Percentiles rank a stretch among this genome's conserved stretches.
Evolutionary conservation across 2,329 filamentous ascomycete genomes (phyloP).

Genomic region (Hirsutella thompsonii): DNA sequence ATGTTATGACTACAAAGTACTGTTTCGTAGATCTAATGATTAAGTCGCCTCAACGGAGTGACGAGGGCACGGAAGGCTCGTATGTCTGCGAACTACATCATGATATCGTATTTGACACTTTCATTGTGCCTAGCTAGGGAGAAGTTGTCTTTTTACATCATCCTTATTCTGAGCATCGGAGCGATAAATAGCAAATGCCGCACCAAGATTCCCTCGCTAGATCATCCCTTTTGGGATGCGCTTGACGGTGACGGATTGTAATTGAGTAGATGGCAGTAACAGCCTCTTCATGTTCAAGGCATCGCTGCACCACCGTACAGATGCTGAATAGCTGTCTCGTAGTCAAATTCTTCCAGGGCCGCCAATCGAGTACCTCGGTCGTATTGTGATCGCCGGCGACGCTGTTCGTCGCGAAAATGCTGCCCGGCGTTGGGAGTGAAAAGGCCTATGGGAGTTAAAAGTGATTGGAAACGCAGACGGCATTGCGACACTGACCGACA

Average conservation of each 20-base stretch:
- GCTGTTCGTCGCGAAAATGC: conserved; percentile 61
- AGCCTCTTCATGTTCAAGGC: no score
- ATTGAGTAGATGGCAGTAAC: no score
- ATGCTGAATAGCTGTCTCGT: conserved; percentile 29
- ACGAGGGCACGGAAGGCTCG: no score
- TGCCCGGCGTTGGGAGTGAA: conserved; percentile 71
- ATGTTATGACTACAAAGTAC: no score
- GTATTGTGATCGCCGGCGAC: conserved; percentile 63
- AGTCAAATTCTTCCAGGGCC: conserved; percentile 49
- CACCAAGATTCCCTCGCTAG: no score
- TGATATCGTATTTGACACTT: not conserved
- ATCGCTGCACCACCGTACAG: conserved; percentile 16
- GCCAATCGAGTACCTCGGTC: conserved; percentile 70
- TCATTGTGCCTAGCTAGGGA: conserved; percentile 5
- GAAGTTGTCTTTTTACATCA: conserved; percentile 5
- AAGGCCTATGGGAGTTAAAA: conserved; percentile 39
- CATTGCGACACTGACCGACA: conserved; percentile 47
- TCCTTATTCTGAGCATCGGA: conserved; percentile 5
- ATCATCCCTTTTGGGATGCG: no score
- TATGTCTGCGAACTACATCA: no score
- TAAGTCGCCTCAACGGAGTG: no score
- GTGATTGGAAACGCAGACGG: no score
- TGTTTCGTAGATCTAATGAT: no score
- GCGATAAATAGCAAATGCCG: conserved; percentile 6
- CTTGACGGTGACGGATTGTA: no score